Conservation (phyloP, 495 filamentous ascomycete species). For the Talaromyces thailandensis region DNA sequence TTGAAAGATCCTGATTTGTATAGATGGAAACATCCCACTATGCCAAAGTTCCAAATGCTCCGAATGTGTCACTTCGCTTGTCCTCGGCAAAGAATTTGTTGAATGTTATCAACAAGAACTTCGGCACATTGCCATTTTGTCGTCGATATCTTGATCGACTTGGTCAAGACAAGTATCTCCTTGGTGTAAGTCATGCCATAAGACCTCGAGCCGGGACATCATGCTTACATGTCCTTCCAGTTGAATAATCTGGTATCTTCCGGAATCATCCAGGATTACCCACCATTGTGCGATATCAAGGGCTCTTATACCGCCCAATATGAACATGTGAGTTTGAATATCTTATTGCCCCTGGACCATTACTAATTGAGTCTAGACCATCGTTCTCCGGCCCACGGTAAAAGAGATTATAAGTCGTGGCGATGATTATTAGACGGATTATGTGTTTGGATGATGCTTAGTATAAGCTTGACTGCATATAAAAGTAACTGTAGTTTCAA, state of each 20-base stretch:
- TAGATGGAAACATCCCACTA: conserved; percentile 70
- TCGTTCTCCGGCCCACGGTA: conserved; percentile 74
- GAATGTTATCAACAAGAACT: conserved; percentile 86
- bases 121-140: conserved; percentile 81
- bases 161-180: conserved; percentile 80
- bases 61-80: conserved; percentile 57
- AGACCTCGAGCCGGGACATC: conserved; percentile 45
- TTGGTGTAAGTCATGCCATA: conserved; percentile 53
- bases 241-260: conserved; percentile 79
- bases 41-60: conserved; percentile 53
- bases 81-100: conserved; percentile 74
- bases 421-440: conserved; percentile 65
- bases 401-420: conserved; percentile 93
- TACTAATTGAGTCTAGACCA: conserved; percentile 52
- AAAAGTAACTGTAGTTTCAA: neutral
- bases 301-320: conserved; percentile 91
- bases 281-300: conserved; percentile 84
- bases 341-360: conserved; percentile 16
- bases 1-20: neutral
- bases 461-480: neutral
- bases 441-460: neutral
- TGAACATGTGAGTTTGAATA: conserved; percentile 66
- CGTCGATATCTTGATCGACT: conserved; percentile 77
- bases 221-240: conserved; percentile 25
- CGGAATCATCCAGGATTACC: conserved; percentile 85